phyloP scores from a whole-genome alignment of 2,329 filamentous ascomycete species.

The Capronia americana region DNA sequence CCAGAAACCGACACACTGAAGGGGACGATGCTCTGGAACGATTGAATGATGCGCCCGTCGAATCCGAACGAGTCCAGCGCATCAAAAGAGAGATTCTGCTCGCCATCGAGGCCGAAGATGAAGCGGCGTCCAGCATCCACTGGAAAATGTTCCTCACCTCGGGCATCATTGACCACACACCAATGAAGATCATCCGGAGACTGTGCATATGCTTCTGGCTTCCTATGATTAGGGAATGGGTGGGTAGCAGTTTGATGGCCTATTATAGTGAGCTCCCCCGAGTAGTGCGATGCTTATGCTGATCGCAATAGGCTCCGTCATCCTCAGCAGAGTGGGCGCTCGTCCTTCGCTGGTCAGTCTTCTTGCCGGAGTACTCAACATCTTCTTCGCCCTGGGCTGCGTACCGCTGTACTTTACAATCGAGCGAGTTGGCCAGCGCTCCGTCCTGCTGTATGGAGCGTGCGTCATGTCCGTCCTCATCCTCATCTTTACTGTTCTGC shows the following conservation, averaged over 20 bases:
- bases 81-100: conserved; percentile 39
- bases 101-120: conserved; percentile 34
- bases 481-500: conserved; percentile 31
- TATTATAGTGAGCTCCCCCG: conserved; percentile 24
- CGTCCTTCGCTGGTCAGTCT: conserved; percentile 23
- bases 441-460: conserved; percentile 28
- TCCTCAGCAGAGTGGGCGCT: conserved; percentile 25
- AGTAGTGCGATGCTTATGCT: not conserved
- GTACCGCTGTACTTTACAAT: conserved; percentile 35
- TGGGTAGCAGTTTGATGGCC: conserved; percentile 24
- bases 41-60: conserved; percentile 35
- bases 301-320: conserved; percentile 27
- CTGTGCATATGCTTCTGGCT: conserved; percentile 34
- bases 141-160: conserved; percentile 29
- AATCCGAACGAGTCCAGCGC: conserved; percentile 32
- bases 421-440: conserved; percentile 30
- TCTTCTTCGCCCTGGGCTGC: conserved; percentile 31
- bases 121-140: conserved; percentile 28
- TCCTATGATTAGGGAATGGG: conserved; percentile 33
- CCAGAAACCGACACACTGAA: conserved; percentile 38
- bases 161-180: conserved; percentile 30
- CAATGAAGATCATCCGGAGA: conserved; percentile 29
- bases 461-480: conserved; percentile 29
- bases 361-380: conserved; percentile 32
- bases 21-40: conserved; percentile 40